phyloP scores from a whole-genome alignment of 768 basidiomycete species.

The Leccinellum rugosiceps region DNA sequence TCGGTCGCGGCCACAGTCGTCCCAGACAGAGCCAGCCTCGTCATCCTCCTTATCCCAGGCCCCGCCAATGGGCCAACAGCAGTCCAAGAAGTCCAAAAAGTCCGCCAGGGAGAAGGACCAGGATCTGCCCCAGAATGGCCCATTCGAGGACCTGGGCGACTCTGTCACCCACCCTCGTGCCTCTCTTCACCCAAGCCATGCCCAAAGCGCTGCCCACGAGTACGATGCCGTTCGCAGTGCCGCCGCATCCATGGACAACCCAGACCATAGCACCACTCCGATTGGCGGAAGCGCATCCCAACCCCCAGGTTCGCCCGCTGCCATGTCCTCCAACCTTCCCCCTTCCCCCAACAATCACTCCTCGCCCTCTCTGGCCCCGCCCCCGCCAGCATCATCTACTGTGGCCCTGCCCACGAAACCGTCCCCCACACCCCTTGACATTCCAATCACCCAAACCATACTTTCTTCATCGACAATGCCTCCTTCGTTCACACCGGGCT shows the following conservation, averaged over 20 bases:
- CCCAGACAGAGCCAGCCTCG: slow-evolving; percentile 62
- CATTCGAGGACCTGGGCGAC: slow-evolving; percentile 39
- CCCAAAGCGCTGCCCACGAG: slow-evolving; percentile 38
- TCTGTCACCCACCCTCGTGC: slow-evolving; percentile 41
- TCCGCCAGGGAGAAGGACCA: slow-evolving; percentile 66
- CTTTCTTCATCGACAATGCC: slow-evolving; percentile 64
- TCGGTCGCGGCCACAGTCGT: slow-evolving; percentile 71
- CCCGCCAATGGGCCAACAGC: slow-evolving; percentile 76
- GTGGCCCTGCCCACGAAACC: slow-evolving; percentile 35
- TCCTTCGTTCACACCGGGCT: slow-evolving; percentile 48
- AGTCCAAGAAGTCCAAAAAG: slow-evolving; percentile 80
- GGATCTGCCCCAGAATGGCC: slow-evolving; percentile 42
- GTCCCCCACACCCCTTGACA: slow-evolving; percentile 62
- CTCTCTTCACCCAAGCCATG: slow-evolving; percentile 37
- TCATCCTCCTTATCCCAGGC: slow-evolving; percentile 35
- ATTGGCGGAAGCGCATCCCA: slow-evolving; percentile 41
- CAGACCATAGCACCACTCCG: slow-evolving; percentile 32
- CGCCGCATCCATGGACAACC: slow-evolving; percentile 32
- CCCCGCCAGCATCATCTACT: slow-evolving; percentile 7
- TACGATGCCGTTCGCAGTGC: slow-evolving; percentile 33
- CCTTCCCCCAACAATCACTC: slow-evolving; percentile 38
- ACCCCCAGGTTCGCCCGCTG: slow-evolving; percentile 28
- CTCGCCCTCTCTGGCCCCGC: slow-evolving; percentile 37
- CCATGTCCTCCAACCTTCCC: slow-evolving; percentile 37
- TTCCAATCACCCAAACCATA: slow-evolving; percentile 80